Percentiles rank a stretch among this genome's conserved stretches.
These are phyloP conservation scores for Candida ficus DNA, from an alignment of 805 yeast genomes.

Conservation along the genomic window DNA sequence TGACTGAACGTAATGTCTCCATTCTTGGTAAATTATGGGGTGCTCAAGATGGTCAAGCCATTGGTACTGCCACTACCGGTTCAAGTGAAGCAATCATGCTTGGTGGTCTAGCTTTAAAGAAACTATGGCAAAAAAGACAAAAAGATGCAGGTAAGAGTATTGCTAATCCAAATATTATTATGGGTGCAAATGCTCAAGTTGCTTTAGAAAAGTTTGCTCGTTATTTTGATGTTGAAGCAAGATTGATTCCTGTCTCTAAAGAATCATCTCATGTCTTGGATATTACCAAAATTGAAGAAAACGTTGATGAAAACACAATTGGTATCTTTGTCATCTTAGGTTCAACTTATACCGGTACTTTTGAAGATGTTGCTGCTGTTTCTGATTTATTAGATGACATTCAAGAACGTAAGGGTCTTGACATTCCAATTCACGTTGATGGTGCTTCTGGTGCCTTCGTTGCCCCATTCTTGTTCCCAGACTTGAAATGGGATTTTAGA, in stretches of 20 bases:
- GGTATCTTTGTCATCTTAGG: constrained; percentile 88
- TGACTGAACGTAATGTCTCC: constrained; percentile 78
- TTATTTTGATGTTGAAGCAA: constrained; percentile 85
- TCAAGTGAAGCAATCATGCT: constrained; percentile 92
- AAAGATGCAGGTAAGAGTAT: constrained; percentile 52
- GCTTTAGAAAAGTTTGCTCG: constrained; percentile 92
- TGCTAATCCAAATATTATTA: constrained; percentile 74
- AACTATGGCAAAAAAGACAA: constrained; percentile 73
- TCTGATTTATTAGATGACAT: constrained; percentile 61
- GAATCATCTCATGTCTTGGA: constrained; percentile 64
- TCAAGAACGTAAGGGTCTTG: constrained; percentile 59
- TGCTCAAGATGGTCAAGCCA: constrained; percentile 50
- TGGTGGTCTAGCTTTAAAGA: constrained; percentile 91
- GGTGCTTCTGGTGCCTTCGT: constrained; percentile 91
- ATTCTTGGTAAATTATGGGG: constrained; percentile 80
- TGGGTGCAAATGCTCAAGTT: constrained; percentile 93
- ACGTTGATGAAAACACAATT: constrained; percentile 86
- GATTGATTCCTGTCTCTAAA: constrained; percentile 62
- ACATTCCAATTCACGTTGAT: constrained; percentile 85
- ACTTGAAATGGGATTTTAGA: constrained; percentile 79
- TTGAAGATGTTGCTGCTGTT: constrained; percentile 67
- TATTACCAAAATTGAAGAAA: constrained; percentile 48
- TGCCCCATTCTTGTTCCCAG: constrained; percentile 79
- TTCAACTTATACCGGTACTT: constrained; percentile 90
- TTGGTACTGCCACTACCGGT: constrained; percentile 92